These are phyloP conservation scores for Fusarium nematophilum DNA, from an alignment of 2,329 filamentous ascomycete species.

Conservation along the genomic window DNA sequence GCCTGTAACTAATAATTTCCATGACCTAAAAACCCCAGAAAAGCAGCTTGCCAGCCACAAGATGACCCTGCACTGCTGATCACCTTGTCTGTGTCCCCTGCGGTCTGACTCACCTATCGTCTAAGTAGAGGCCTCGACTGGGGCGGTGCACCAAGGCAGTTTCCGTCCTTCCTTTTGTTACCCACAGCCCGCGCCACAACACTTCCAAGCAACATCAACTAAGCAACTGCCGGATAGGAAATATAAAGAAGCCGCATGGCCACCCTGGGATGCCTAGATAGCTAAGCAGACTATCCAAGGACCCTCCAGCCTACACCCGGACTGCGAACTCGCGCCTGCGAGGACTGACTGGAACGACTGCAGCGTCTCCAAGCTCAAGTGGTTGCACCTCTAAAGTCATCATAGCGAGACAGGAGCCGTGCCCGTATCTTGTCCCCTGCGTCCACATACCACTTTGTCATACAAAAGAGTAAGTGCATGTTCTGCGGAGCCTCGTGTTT, in stretches of 20 bases:
- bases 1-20: background rate
- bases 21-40: background rate
- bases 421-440: background rate
- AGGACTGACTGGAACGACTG: background rate
- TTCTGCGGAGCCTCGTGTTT: background rate
- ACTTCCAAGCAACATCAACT: constrained; percentile 5
- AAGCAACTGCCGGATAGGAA: constrained; percentile 1
- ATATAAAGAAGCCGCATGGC: constrained; percentile 20
- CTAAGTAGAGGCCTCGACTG: constrained; percentile 14
- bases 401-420: background rate
- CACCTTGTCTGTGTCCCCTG: constrained; percentile 1
- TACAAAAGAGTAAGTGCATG: constrained; percentile 12
- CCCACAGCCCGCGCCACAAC: constrained; percentile 31
- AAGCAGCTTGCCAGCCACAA: background rate
- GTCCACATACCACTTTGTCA: background rate
- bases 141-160: constrained; percentile 45
- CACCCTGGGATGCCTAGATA: background rate
- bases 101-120: constrained; percentile 38
- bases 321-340: background rate
- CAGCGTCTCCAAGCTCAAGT: background rate
- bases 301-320: background rate
- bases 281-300: background rate
- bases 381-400: background rate
- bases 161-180: constrained; percentile 21
- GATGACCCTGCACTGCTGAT: background rate